A percentile compares a stretch with the other conserved stretches of the same genome.
These are phyloP conservation scores for Quercus lobata DNA, from an alignment of 331 rosid genomes.

Conservation along the genomic window DNA sequence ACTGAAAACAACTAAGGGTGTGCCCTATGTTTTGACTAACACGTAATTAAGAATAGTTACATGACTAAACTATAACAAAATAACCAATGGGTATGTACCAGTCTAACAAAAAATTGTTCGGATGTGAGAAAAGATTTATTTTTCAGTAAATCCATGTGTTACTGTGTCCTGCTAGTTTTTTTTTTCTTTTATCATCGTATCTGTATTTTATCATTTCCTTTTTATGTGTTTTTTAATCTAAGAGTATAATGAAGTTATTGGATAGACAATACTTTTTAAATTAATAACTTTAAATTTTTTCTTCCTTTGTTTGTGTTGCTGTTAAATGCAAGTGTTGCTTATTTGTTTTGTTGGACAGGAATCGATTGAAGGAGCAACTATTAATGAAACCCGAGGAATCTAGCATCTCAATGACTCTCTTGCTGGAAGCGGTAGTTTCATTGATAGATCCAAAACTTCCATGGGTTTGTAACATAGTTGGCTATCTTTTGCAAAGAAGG, in stretches of 20 bases:
- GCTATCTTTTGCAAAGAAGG: conserved; percentile 64
- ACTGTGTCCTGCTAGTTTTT: neutral
- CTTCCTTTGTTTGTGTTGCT: neutral
- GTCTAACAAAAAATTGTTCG: too few species aligned
- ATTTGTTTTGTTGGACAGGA: conserved; percentile 44
- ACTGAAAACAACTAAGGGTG: too few species aligned
- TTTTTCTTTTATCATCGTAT: neutral
- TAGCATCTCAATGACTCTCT: conserved; percentile 40
- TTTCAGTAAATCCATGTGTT: neutral
- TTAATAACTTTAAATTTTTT: neutral
- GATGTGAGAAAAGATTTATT: neutral
- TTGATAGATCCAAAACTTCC: conserved; percentile 72
- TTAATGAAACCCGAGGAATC: conserved; percentile 50
- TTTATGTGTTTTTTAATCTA: too few species aligned
- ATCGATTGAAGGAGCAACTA: conserved; percentile 63
- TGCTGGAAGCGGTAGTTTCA: conserved; percentile 65
- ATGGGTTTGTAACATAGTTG: conserved; percentile 77
- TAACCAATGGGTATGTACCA: too few species aligned
- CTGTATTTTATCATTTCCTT: neutral
- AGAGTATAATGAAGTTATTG: too few species aligned
- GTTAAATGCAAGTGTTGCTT: conserved; percentile 20
- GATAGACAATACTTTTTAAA: too few species aligned
- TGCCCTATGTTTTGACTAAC: too few species aligned
- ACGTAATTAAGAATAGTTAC: too few species aligned
- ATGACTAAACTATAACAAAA: too few species aligned